These are phyloP conservation scores for Hypoxylon crocopeplum DNA, from an alignment of 495 filamentous ascomycete species.

Conservation along the genomic window DNA sequence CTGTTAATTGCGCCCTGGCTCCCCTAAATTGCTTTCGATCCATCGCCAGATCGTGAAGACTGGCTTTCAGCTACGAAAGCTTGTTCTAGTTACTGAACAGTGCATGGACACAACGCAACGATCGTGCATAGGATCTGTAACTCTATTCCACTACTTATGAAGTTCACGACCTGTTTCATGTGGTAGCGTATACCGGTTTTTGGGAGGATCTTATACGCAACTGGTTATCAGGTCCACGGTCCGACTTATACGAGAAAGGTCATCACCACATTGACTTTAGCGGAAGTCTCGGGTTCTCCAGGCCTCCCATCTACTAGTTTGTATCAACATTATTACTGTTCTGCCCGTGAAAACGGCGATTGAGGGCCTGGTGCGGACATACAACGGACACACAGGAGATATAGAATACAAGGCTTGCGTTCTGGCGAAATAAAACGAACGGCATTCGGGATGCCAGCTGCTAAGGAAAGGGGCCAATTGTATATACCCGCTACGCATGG, in stretches of 20 bases:
- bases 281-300: neutral
- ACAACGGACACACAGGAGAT: constrained; percentile 3
- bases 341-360: constrained; percentile 13
- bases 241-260: neutral
- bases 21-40: neutral
- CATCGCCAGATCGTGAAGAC: neutral
- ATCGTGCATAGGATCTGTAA: constrained; percentile 20
- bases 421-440: constrained; percentile 20
- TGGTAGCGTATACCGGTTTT: constrained; percentile 13
- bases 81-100: neutral
- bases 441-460: constrained; percentile 3
- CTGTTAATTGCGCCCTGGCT: constrained; percentile 13
- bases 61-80: neutral
- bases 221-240: constrained; percentile 3
- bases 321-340: constrained; percentile 19
- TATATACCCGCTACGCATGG: constrained; percentile 35
- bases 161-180: constrained; percentile 28
- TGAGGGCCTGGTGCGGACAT: constrained; percentile 25
- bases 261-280: neutral
- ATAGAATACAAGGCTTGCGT: constrained; percentile 19
- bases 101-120: too few relatives aligned
- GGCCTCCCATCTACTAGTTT: constrained; percentile 2
- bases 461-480: constrained; percentile 14
- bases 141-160: constrained; percentile 23
- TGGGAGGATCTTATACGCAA: neutral